Base-by-base conservation (phyloP, 164 flowering plant genomes). In the Vitis labrusca region DNA sequence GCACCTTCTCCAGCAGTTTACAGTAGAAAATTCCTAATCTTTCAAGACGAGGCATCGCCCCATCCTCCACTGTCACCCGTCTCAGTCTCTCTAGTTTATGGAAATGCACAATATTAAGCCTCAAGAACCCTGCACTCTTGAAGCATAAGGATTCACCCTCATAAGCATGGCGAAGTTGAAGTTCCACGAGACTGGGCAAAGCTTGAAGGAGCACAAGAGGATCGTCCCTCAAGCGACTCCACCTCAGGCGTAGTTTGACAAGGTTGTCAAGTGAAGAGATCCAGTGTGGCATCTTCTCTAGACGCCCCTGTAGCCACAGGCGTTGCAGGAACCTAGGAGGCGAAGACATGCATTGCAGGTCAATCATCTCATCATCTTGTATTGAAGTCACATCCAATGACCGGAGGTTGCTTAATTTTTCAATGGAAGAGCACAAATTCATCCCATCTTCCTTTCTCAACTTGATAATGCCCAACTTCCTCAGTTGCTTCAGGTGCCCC, bases 381-480 rank as follows among this genome's bases (percentile, higher is more conserved):
- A 3, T 4, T 9, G 80, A 70, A 54, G n/a, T 11, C 15, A 78
- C 11, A 2, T 63, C 50, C 50, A 80, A 37, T 0, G 80, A 53
- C 0, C 58, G 64, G 5, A 83, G 80, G 59, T 70, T n/a, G 14
- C 3, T 52, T 64, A 80, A 49, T 17, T 70, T 72, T 30, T 68
- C 64, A 14, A 83, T 37, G 3, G 82, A 71, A 1, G 68, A n/a
- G 48, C 83, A 84, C 1, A 81, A 27, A n/a, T 9, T 57, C 12
- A 0, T 58, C 9, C 76, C 80, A 64, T 81, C 74, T 47, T 73
- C 71, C 9, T 10, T 66, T 57, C 76, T 80, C 60, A 82, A 9
- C 51, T 80, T 78, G 14, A 56, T 1, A 23, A 84, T 67, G 30
- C 82, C 77, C 5, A 84, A 29, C 68, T 72, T 80, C 50, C 76